Percentiles rank a stretch among this genome's conserved stretches.
These are phyloP conservation scores for Candida insectorum DNA, from an alignment of 805 yeast genomes.

Conservation along the genomic window DNA sequence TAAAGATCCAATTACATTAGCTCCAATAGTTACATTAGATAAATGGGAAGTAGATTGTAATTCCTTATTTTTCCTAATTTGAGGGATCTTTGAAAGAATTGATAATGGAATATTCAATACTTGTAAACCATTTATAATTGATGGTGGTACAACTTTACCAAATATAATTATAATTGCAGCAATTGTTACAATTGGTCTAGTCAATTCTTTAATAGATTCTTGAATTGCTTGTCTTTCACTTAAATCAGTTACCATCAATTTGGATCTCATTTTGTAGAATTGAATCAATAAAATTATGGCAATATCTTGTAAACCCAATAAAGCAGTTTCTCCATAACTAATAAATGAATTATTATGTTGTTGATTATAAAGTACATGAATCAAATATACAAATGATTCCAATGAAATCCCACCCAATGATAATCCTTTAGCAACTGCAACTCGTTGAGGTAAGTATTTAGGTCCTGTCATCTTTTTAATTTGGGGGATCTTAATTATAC, in stretches of 20 bases:
- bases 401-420: conserved; percentile 32
- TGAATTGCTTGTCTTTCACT: conserved; percentile 17
- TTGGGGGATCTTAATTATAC: conserved; percentile 40
- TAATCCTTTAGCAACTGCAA: conserved; percentile 34
- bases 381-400: conserved; percentile 34
- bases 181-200: conserved; percentile 24
- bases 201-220: conserved; percentile 16
- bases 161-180: conserved; percentile 25
- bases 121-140: conserved; percentile 27
- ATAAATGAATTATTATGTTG: conserved; percentile 32
- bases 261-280: conserved; percentile 27
- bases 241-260: conserved; percentile 12
- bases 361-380: conserved; percentile 37
- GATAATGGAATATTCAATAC: conserved; percentile 36
- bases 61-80: conserved; percentile 30
- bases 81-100: conserved; percentile 37
- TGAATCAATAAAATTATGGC: conserved; percentile 33
- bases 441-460: conserved; percentile 18
- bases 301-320: conserved; percentile 37
- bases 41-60: conserved; percentile 36
- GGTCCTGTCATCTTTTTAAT: conserved; percentile 33
- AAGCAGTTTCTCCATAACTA: conserved; percentile 39
- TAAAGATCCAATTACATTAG: conserved; percentile 37
- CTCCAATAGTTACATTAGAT: conserved; percentile 36
- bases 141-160: conserved; percentile 28